phyloP scores from a whole-genome alignment of 495 filamentous ascomycete genomes.

The Talaromyces adpressus region DNA sequence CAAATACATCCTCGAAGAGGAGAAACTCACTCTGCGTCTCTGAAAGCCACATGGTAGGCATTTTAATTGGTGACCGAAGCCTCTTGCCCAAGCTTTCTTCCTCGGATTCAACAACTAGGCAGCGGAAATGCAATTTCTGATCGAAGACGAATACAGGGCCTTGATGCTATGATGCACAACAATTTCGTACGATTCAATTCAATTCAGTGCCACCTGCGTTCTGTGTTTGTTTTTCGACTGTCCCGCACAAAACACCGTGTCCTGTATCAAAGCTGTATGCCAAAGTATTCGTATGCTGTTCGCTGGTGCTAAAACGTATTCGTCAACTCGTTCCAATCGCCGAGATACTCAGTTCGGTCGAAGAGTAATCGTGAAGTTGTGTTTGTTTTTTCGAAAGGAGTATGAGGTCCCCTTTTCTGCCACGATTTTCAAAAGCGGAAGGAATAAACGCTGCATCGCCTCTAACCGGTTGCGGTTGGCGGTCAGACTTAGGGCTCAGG shows the following conservation, averaged over 20 bases:
- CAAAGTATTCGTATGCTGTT: background rate
- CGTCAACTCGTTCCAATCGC: background rate
- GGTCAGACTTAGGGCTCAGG: background rate
- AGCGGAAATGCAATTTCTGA: no score
- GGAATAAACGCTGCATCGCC: background rate
- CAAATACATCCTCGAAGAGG: background rate
- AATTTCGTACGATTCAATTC: background rate
- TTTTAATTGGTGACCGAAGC: constrained; percentile 9
- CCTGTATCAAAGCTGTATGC: background rate
- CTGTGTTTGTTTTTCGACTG: background rate
- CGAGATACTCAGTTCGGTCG: background rate
- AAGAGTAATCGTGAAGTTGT: background rate
- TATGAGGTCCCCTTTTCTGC: constrained; percentile 7
- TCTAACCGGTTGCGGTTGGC: constrained; percentile 7
- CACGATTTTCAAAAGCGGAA: constrained; percentile 7
- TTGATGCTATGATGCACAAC: background rate
- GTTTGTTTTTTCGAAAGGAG: background rate
- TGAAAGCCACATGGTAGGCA: constrained; percentile 88
- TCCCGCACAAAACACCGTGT: background rate
- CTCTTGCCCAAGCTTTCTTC: background rate
- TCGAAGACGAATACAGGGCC: background rate
- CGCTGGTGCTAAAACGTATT: no score
- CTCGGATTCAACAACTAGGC: no score
- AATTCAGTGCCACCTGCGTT: background rate
- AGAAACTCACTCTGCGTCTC: constrained; percentile 80